Percentiles rank a stretch among this genome's conserved stretches.
These are phyloP conservation scores for Aspergillus spinulosporus DNA, from an alignment of 2,329 filamentous ascomycete genomes.

Conservation along the genomic window DNA sequence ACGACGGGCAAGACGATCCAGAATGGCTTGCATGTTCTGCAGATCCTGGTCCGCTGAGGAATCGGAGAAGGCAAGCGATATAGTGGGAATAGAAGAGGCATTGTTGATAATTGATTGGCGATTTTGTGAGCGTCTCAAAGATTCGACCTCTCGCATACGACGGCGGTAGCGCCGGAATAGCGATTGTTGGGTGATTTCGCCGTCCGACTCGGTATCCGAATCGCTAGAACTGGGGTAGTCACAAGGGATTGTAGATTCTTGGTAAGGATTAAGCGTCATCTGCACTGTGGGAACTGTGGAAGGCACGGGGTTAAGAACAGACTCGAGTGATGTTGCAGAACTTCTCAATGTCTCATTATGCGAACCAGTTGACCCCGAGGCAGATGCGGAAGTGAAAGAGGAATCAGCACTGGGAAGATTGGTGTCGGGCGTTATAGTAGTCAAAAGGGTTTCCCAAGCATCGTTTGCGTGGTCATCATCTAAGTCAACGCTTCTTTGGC, in stretches of 20 bases:
- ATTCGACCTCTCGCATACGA: conserved; percentile 22
- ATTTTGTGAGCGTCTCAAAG: conserved; percentile 26
- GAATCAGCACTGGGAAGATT: conserved; percentile 77
- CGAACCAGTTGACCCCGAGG: conserved; percentile 30
- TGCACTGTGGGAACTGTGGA: conserved; percentile 25
- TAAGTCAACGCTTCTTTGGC: conserved; percentile 77
- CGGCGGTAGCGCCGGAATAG: conserved; percentile 24
- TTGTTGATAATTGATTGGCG: conserved; percentile 36
- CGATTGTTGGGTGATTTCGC: conserved; percentile 25
- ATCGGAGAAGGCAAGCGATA: conserved; percentile 35
- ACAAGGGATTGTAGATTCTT: conserved; percentile 39
- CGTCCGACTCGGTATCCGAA: conserved; percentile 37
- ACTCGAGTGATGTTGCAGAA: conserved; percentile 46
- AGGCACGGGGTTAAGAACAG: conserved; percentile 32
- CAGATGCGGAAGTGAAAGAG: conserved; percentile 69
- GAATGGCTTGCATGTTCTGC: conserved; percentile 69
- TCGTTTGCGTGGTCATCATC: conserved; percentile 53
- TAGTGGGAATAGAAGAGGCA: conserved; percentile 36
- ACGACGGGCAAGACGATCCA: conserved; percentile 67
- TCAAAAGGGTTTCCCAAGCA: conserved; percentile 77
- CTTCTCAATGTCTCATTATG: conserved; percentile 35
- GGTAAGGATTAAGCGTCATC: conserved; percentile 37
- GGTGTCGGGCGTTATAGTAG: conserved; percentile 77
- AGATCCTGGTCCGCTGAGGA: conserved; percentile 43
- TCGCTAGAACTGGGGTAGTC: conserved; percentile 39